These are phyloP conservation scores for Penicillium waksmanii DNA, from an alignment of 495 filamentous ascomycete species.

Conservation along the genomic window DNA sequence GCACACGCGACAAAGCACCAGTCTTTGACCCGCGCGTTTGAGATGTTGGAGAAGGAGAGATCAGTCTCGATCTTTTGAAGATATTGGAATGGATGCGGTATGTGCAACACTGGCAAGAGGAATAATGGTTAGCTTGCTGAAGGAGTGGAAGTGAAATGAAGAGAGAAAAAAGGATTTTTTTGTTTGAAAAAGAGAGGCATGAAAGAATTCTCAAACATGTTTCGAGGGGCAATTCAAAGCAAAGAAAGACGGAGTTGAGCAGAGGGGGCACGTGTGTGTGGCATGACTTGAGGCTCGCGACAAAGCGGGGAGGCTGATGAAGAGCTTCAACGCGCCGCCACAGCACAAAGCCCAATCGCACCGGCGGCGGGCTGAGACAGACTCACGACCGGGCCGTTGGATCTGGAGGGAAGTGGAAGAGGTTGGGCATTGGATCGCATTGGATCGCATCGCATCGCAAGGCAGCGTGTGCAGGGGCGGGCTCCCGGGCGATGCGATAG, in stretches of 20 bases:
- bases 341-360: slow-evolving; percentile 10
- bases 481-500: no score
- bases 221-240: background rate
- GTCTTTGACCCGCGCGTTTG: slow-evolving; percentile 26
- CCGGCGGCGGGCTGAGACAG: background rate
- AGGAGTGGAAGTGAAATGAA: background rate
- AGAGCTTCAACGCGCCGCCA: slow-evolving; percentile 4
- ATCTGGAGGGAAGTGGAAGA: background rate
- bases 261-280: slow-evolving; percentile 20
- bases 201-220: background rate
- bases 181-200: background rate
- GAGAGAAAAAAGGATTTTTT: background rate
- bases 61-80: slow-evolving; percentile 20
- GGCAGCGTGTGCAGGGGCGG: background rate
- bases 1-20: slow-evolving; percentile 26
- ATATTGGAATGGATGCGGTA: slow-evolving; percentile 20
- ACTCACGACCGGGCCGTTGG: background rate
- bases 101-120: slow-evolving; percentile 20
- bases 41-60: slow-evolving; percentile 10
- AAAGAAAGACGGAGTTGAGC: slow-evolving; percentile 5
- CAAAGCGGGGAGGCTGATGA: slow-evolving; percentile 20
- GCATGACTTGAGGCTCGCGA: slow-evolving; percentile 28
- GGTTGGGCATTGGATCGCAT: background rate
- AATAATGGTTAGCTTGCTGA: background rate
- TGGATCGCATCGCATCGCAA: background rate